phyloP scores from a whole-genome alignment of 75 land plant genomes.

The Sequoia sempervirens region DNA sequence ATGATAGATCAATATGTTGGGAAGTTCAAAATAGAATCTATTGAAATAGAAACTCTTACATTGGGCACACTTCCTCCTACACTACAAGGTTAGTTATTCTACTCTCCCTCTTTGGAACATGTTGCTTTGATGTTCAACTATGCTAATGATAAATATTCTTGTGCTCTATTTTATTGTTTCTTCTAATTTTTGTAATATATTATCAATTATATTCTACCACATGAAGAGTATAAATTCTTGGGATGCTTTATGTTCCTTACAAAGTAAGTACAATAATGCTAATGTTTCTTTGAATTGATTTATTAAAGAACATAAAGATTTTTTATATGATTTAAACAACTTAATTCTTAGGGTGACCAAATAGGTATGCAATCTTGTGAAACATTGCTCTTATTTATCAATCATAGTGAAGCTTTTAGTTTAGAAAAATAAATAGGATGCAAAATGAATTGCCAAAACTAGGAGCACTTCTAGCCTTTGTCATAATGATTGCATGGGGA shows the following conservation, averaged over 20 bases:
- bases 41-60: constrained; percentile 74
- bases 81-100: constrained; percentile 54
- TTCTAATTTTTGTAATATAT: background rate
- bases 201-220: background rate
- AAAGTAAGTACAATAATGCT: background rate
- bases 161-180: background rate
- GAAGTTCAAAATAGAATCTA: constrained; percentile 80
- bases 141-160: background rate
- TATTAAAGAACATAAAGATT: background rate
- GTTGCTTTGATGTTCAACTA: background rate
- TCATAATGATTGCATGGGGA: background rate
- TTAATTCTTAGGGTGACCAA: background rate
- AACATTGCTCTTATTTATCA: background rate
- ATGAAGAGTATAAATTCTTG: background rate
- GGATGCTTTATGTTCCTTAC: background rate
- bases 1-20: constrained; percentile 76
- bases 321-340: background rate
- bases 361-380: background rate
- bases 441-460: background rate
- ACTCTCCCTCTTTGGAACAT: background rate
- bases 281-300: background rate
- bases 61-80: constrained; percentile 82
- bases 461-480: background rate
- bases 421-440: background rate
- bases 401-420: background rate